phyloP scores from a whole-genome alignment of 306 rosid genomes.

The Astragalus membranaceus region DNA sequence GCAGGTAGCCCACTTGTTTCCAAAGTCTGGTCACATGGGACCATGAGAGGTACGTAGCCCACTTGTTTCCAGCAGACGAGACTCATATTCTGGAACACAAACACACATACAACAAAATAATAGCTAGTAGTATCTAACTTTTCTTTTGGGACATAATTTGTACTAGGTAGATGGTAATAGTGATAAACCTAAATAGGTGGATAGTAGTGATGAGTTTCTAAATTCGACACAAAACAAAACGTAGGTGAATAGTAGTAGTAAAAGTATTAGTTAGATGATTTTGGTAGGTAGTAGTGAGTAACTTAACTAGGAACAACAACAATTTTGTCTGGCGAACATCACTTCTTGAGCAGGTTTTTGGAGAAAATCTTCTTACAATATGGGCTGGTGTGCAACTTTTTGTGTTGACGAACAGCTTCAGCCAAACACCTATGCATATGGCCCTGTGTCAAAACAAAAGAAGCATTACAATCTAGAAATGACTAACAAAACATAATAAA shows the following conservation, averaged over 20 bases:
- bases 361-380: conserved; percentile 71
- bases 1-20: too few species aligned
- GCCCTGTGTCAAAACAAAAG: conserved; percentile 35
- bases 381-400: conserved; percentile 49
- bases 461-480: background rate
- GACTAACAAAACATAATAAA: too few species aligned
- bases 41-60: background rate
- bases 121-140: conserved; percentile 4
- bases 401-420: conserved; percentile 38
- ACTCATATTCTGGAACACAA: background rate
- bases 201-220: too few species aligned
- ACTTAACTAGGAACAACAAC: background rate
- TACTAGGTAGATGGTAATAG: background rate
- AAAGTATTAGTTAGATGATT: too few species aligned
- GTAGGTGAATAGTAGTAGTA: too few species aligned
- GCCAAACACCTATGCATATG: conserved; percentile 43
- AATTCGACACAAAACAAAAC: too few species aligned
- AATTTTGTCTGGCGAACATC: background rate
- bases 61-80: background rate
- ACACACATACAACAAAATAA: background rate
- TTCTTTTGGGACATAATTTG: background rate
- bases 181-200: background rate
- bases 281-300: too few species aligned
- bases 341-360: conserved; percentile 37
- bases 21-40: too few species aligned